Evolutionary conservation across 768 basidiomycete genomes (phyloP).

Genomic region (Boletus sp.): DNA sequence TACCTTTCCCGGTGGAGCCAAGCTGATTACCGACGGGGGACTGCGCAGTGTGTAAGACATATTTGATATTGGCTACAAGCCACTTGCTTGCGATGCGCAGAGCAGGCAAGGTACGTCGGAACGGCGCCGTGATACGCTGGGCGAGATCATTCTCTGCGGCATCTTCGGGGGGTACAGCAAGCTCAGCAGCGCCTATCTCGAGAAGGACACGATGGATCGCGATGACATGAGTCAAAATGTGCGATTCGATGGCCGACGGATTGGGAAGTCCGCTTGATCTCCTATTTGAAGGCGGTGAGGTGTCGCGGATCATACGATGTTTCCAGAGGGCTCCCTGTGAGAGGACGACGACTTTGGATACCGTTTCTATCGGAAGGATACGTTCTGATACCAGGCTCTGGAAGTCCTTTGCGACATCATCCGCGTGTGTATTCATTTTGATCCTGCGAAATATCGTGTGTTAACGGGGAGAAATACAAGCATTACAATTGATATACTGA

Average conservation of each 20-base stretch:
- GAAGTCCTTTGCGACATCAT: constrained; percentile 55
- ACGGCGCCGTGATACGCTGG: constrained; percentile 79
- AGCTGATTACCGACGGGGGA: constrained; percentile 21
- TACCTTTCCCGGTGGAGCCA: constrained; percentile 12
- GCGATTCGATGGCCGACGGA: constrained; percentile 52
- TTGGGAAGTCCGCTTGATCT: constrained; percentile 20
- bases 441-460: constrained; percentile 5
- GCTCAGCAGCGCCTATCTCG: constrained; percentile 59
- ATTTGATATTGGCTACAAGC: constrained; percentile 73
- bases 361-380: constrained; percentile 68
- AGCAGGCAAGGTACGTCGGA: constrained; percentile 82
- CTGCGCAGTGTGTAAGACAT: constrained; percentile 49
- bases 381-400: constrained; percentile 60
- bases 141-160: constrained; percentile 59
- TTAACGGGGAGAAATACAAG: constrained; percentile 2
- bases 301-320: constrained; percentile 67
- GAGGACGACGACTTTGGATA: constrained; percentile 69
- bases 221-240: constrained; percentile 65
- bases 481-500: constrained; percentile 32
- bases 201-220: constrained; percentile 61
- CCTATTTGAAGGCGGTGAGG: constrained; percentile 30
- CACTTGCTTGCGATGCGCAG: constrained; percentile 88
- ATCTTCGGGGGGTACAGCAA: constrained; percentile 54
- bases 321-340: constrained; percentile 84
- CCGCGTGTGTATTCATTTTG: constrained; percentile 49